phyloP scores from a whole-genome alignment of 2,329 filamentous ascomycete genomes.

The Aplosporella prunicola region DNA sequence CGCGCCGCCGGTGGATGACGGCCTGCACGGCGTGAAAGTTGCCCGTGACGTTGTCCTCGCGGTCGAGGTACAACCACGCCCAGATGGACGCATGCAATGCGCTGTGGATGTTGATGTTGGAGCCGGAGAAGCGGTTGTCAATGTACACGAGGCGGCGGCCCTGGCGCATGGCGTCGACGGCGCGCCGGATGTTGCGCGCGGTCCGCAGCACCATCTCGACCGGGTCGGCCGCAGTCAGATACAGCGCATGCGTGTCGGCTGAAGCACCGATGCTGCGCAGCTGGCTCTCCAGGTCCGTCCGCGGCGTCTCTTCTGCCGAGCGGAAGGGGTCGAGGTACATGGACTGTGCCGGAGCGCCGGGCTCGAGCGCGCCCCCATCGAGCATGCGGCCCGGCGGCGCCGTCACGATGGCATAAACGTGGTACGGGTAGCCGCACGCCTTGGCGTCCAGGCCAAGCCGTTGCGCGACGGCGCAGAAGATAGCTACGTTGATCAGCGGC shows the following conservation, averaged over 20 bases:
- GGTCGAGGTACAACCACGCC: conserved; percentile 44
- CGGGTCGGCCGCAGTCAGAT: conserved; percentile 55
- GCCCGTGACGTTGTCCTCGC: conserved; percentile 17
- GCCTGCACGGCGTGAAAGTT: conserved; percentile 17
- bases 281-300: conserved; percentile 48
- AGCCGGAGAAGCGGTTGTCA: conserved; percentile 9
- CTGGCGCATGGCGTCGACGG: conserved; percentile 45
- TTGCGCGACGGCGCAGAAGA: conserved; percentile 72
- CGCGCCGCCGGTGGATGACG: conserved; percentile 31
- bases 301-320: conserved; percentile 55
- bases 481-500: conserved; percentile 76
- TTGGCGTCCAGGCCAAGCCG: conserved; percentile 66
- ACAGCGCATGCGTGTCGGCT: conserved; percentile 34
- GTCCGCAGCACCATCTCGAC: conserved; percentile 64
- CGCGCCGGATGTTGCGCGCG: conserved; percentile 70
- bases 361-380: conserved; percentile 27
- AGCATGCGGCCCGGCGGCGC: conserved; percentile 49
- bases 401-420: conserved; percentile 72
- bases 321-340: conserved; percentile 85
- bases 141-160: conserved; percentile 21
- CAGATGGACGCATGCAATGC: conserved; percentile 67
- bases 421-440: conserved; percentile 73
- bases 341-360: conserved; percentile 23
- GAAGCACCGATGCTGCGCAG: conserved; percentile 46
- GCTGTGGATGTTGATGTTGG: conserved; percentile 40